A percentile compares a stretch with the other conserved stretches of the same genome.
phyloP scores from a whole-genome alignment of 2,329 filamentous ascomycete genomes.

The Epichloe hybrida region DNA sequence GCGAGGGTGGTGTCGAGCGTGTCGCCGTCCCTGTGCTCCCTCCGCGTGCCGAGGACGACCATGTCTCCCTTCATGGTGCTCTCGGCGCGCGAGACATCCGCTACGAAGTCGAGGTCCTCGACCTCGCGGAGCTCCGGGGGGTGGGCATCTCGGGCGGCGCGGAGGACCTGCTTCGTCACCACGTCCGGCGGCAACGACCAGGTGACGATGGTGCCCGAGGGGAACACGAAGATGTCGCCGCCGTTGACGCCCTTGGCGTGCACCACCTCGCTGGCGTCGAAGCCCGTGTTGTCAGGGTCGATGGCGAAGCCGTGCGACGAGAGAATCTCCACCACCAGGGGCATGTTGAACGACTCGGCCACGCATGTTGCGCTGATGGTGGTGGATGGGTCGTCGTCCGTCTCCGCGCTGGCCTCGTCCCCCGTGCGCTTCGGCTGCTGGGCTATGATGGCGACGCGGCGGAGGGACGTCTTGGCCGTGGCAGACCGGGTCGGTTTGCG shows the following conservation, averaged over 20 bases:
- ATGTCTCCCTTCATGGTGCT: constrained; percentile 77
- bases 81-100: constrained; percentile 58
- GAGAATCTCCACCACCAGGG: constrained; percentile 42
- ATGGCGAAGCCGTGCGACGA: constrained; percentile 45
- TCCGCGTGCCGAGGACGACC: constrained; percentile 73
- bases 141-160: constrained; percentile 65
- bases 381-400: constrained; percentile 25
- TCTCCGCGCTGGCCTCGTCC: constrained; percentile 13
- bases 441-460: constrained; percentile 75
- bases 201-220: constrained; percentile 82
- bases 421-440: constrained; percentile 40
- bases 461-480: constrained; percentile 57
- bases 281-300: constrained; percentile 47
- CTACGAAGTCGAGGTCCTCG: constrained; percentile 78
- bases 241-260: constrained; percentile 47
- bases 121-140: constrained; percentile 58
- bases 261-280: constrained; percentile 48
- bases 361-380: constrained; percentile 47
- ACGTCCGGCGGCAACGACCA: constrained; percentile 76
- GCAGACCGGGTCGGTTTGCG: constrained; percentile 32
- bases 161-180: constrained; percentile 58
- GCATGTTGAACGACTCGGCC: constrained; percentile 52
- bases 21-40: constrained; percentile 30
- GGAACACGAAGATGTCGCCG: constrained; percentile 91
- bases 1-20: constrained; percentile 55